Evolutionary conservation across 768 basidiomycete species (phyloP).

Genomic region (Gymnopilus junonius): DNA sequence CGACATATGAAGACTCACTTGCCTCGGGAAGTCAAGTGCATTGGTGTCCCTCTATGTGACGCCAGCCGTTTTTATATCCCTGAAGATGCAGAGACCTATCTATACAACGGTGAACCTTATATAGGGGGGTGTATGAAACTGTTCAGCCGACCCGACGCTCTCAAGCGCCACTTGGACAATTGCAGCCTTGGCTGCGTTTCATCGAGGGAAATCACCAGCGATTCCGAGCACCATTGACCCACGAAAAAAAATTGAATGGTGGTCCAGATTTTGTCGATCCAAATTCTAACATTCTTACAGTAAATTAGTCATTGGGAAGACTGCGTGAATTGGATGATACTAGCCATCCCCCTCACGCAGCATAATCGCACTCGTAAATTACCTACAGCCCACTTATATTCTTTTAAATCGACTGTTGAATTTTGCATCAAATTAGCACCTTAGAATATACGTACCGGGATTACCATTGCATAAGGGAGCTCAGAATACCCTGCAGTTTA

Average conservation of each 20-base stretch:
- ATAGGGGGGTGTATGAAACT: conserved; percentile 45
- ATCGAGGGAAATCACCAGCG: neutral
- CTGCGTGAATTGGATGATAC: neutral
- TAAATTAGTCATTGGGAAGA: neutral
- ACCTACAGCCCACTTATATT: neutral
- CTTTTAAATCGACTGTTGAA: neutral
- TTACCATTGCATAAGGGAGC: neutral
- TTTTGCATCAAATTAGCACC: neutral
- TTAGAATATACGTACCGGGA: neutral
- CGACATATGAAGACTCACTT: conserved; percentile 63
- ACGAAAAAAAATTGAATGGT: neutral
- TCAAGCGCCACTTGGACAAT: conserved; percentile 48
- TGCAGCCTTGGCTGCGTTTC: conserved; percentile 31
- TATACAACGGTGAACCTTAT: conserved; percentile 32
- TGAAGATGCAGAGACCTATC: conserved; percentile 26
- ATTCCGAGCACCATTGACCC: neutral
- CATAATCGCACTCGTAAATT: neutral
- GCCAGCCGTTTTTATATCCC: conserved; percentile 18
- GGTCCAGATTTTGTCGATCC: too few species aligned
- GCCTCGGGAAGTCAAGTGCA: conserved; percentile 42
- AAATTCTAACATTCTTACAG: too few species aligned
- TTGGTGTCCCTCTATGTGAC: conserved; percentile 37
- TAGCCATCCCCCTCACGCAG: neutral
- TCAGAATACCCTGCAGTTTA: neutral
- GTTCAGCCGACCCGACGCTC: conserved; percentile 51